Conservation (phyloP, 73 alveolate genomes). For the Halteria grandinella region DNA sequence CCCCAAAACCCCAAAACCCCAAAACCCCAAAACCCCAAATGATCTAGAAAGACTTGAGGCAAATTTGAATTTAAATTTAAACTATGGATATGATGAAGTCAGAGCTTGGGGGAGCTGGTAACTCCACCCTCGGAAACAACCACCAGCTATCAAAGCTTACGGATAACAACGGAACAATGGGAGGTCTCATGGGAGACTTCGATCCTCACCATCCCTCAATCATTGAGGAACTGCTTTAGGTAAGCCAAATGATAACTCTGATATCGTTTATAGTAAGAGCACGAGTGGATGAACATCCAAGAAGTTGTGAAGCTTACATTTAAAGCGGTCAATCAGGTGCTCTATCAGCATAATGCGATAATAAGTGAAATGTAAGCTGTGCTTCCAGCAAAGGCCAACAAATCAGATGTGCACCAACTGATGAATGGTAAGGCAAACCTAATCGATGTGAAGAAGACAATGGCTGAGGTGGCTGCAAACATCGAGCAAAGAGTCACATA, state of each 20-base stretch:
- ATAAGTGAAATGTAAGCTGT: conserved; percentile 62
- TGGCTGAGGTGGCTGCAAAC: conserved; percentile 71
- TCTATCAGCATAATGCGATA: conserved; percentile 59
- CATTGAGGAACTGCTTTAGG: conserved; percentile 50
- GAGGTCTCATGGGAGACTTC: neutral
- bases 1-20: neutral
- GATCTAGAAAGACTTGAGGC: neutral
- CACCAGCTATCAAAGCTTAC: no score
- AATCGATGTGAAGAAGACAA: conserved; percentile 66
- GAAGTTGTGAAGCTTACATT: conserved; percentile 73
- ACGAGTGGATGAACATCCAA: conserved; percentile 72
- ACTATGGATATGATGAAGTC: neutral
- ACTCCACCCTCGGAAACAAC: no score
- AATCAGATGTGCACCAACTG: conserved; percentile 39
- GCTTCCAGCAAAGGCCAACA: conserved; percentile 68
- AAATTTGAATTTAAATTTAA: neutral
- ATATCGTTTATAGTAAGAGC: conserved; percentile 18
- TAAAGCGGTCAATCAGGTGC: conserved; percentile 63
- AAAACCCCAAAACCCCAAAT: neutral
- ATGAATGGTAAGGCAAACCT: conserved; percentile 66
- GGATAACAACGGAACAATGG: no score
- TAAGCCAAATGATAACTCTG: neutral
- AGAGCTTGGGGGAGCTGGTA: conserved; percentile 6
- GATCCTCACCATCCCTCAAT: conserved; percentile 46
- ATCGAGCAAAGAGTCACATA: conserved; percentile 56